Conservation (phyloP, 176 grass and related monocot species). For the Carex cristatella region DNA sequence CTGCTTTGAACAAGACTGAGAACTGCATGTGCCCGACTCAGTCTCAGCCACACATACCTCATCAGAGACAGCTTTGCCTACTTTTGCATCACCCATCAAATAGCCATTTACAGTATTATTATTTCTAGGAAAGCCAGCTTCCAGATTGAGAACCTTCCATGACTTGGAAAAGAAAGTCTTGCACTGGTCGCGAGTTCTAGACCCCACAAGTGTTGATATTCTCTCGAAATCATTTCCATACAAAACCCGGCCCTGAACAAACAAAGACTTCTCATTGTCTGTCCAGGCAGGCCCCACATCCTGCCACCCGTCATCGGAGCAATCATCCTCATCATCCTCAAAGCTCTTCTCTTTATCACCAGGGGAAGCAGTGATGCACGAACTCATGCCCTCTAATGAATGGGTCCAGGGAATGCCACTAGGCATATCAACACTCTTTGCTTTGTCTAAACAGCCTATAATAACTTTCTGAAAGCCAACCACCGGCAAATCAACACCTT, state of each 20-base stretch:
- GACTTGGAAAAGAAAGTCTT: conserved; percentile 95
- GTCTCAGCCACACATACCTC: conserved; percentile 56
- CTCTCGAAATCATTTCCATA: conserved; percentile 77
- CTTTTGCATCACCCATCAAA: conserved; percentile 36
- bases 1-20: conserved; percentile 51
- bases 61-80: conserved; percentile 58
- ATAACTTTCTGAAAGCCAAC: conserved; percentile 1
- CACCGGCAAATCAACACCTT: conserved; percentile 5
- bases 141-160: conserved; percentile 74
- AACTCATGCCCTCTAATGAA: conserved; percentile 75
- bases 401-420: conserved; percentile 16
- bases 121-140: conserved; percentile 51
- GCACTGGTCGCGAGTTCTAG: conserved; percentile 80
- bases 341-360: conserved; percentile 47
- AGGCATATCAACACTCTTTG: neutral
- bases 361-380: conserved; percentile 71
- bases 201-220: conserved; percentile 56
- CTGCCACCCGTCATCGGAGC: conserved; percentile 60
- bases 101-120: conserved; percentile 26
- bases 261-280: conserved; percentile 69
- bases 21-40: conserved; percentile 62
- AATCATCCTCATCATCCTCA: conserved; percentile 54
- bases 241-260: conserved; percentile 57
- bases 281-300: conserved; percentile 83
- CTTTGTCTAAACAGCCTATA: conserved; percentile 3